phyloP scores from a whole-genome alignment of 1,139 yeast species.

The Spathaspora jeffriesii region DNA sequence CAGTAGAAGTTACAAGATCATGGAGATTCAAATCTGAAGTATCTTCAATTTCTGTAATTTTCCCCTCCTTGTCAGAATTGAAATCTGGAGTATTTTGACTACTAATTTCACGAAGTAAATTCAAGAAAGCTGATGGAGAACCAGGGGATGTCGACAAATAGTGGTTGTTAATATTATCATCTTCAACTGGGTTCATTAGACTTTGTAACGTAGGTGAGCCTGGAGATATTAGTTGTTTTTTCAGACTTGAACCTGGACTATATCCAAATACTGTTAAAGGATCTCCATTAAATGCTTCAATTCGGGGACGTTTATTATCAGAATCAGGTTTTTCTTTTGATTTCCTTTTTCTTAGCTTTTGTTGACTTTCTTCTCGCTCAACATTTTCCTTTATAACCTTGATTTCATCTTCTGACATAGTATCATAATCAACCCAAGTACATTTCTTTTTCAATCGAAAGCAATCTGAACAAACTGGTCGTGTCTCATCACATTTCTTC shows the following conservation, averaged over 20 bases:
- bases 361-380: conserved; percentile 28
- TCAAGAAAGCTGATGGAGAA: conserved; percentile 21
- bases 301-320: not conserved
- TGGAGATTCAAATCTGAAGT: conserved; percentile 7
- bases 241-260: conserved; percentile 3
- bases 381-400: conserved; percentile 24
- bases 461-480: conserved; percentile 65
- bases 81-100: not conserved
- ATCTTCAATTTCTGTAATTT: conserved; percentile 8
- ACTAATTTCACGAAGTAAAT: conserved; percentile 21
- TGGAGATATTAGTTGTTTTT: not conserved
- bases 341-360: conserved; percentile 36
- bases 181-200: conserved; percentile 12
- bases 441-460: conserved; percentile 53
- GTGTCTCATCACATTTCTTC: conserved; percentile 69
- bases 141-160: conserved; percentile 1
- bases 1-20: conserved; percentile 11
- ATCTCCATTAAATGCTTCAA: conserved; percentile 3
- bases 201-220: conserved; percentile 14
- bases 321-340: conserved; percentile 11
- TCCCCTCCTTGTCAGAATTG: conserved; percentile 1
- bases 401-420: conserved; percentile 29
- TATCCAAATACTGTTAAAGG: conserved; percentile 9
- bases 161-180: not conserved
- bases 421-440: conserved; percentile 33